Base-by-base conservation (phyloP, 129 eudicot species). In the Escallonia herrerae region DNA sequence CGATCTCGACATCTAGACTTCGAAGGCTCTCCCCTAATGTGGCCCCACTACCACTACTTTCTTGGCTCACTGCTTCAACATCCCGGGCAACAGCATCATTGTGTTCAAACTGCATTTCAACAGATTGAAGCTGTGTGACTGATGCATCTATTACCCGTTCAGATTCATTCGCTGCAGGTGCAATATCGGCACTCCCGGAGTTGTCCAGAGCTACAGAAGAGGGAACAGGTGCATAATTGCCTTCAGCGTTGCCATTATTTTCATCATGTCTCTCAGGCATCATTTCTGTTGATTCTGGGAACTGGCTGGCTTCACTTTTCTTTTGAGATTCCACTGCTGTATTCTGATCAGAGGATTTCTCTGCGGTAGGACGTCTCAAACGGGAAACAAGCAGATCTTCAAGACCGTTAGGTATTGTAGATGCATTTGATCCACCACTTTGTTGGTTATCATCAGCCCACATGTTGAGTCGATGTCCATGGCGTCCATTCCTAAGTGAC, bases 41-140 rank as follows among this genome's bases (percentile, higher is more conserved):
- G 10, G 98, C 98, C 40, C 98, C 96, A 81, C 98, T 93, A 69
- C 81, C 98, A 69, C 96, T 77, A 69, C 98, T 93, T 78, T 82
- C 96, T 74, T 93, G 98, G 76, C 98, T 93, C 58, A 93, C 96
- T 40, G 98, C 98, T 77, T 88, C 98, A 70, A 83, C 96, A 83
- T 91, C 97, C 14, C 95, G 81, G 41, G 78, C 74, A 67, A 62
- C 83, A 54, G 79, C 77, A 77, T 91, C 97, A 67, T 60, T 83
- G 8, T 81, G 90, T 52, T 91, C 97, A 83, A 79, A 83, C 74
- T 91, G 97, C 95, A 83, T 79, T 60, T 85, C 97, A 77, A 72
- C 84, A 74, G 90, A 71, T 39, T 74, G 90, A 64, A 87, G 77
- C 62, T 69, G 86, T 51, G 73, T 68, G 60, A 66, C 38, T 41